These are phyloP conservation scores for Calonectria pteridis DNA, from an alignment of 2,329 filamentous ascomycete species.

Conservation along the genomic window DNA sequence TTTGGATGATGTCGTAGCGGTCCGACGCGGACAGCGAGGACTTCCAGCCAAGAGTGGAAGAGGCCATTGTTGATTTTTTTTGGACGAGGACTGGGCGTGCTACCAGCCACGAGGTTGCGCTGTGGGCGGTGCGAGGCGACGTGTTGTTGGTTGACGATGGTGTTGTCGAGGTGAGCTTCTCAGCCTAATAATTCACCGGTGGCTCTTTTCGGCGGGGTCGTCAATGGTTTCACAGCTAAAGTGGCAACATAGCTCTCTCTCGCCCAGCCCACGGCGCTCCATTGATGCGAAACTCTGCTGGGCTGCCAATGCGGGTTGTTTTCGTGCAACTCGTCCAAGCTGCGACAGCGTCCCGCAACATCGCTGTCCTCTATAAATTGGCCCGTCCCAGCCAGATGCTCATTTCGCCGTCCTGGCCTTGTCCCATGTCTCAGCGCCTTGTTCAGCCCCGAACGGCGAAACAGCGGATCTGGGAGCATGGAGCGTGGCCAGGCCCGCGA, in stretches of 20 bases:
- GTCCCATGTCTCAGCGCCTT: neutral
- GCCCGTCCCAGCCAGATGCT: neutral
- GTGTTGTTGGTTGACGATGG: conserved; percentile 8
- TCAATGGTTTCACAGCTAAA: neutral
- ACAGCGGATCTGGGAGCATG: conserved; percentile 16
- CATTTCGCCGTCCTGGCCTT: neutral
- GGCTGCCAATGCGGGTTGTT: neutral
- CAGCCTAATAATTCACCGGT: neutral
- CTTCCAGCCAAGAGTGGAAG: conserved; percentile 59
- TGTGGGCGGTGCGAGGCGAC: neutral
- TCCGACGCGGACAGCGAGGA: conserved; percentile 67
- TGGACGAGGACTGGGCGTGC: neutral
- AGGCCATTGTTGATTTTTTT: conserved; percentile 28
- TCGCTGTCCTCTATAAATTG: neutral
- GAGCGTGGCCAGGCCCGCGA: conserved; percentile 16
- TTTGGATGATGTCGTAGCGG: conserved; percentile 73
- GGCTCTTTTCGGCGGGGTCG: neutral
- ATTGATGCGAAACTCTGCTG: neutral
- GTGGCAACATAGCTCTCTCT: neutral
- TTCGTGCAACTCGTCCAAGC: neutral
- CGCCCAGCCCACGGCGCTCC: neutral
- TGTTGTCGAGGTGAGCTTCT: neutral
- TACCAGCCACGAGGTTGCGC: neutral
- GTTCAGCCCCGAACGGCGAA: conserved; percentile 11
- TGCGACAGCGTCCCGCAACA: neutral